phyloP scores from a whole-genome alignment of 2,329 filamentous ascomycete genomes.

The Cryphonectria carpinicola region DNA sequence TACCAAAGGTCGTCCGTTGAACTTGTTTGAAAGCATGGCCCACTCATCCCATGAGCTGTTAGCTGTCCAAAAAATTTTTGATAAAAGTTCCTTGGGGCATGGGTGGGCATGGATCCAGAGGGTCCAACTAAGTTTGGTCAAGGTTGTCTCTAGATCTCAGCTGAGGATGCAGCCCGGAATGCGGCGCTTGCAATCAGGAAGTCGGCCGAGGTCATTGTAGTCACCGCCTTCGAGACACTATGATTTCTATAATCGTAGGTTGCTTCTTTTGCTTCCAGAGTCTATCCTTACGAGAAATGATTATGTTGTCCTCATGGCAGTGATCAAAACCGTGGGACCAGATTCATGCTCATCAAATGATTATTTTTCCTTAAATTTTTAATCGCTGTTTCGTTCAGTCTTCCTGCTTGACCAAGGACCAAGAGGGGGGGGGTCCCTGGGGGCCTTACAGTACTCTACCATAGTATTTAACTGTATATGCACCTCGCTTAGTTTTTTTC shows the following conservation, averaged over 20 bases:
- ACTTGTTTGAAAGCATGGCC: too few species aligned
- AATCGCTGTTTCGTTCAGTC: neutral
- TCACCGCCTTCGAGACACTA: neutral
- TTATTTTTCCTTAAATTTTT: neutral
- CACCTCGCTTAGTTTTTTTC: neutral
- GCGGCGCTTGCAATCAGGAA: neutral
- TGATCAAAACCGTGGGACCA: neutral
- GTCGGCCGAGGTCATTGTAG: neutral
- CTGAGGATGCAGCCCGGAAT: conserved; percentile 16
- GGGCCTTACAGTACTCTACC: neutral
- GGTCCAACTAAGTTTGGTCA: conserved; percentile 6
- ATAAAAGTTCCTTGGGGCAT: neutral
- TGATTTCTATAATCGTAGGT: neutral
- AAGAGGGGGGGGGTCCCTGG: neutral
- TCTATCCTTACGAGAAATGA: neutral
- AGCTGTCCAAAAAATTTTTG: neutral
- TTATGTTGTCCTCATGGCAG: neutral
- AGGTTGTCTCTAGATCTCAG: conserved; percentile 3
- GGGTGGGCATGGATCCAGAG: neutral
- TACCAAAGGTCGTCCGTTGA: too few species aligned
- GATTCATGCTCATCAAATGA: neutral
- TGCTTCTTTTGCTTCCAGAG: too few species aligned
- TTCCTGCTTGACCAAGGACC: neutral
- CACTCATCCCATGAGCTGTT: neutral
- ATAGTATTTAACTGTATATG: neutral